Conservation (phyloP, 352 stramenopile genomes). For the Phytopythium kandeliae region DNA sequence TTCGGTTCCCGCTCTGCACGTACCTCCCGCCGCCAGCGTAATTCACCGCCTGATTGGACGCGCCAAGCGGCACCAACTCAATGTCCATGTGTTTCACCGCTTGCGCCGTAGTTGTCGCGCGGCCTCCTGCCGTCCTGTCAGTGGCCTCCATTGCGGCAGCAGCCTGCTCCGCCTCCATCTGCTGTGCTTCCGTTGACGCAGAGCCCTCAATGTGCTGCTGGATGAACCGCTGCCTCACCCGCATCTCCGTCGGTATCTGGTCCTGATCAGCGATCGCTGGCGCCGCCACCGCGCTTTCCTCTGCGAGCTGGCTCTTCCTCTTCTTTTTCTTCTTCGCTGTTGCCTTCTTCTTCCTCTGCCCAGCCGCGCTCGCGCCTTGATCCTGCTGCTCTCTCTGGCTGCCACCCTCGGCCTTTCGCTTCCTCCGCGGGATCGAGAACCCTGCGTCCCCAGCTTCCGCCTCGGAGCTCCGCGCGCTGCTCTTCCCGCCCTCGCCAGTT, state of each 20-base stretch:
- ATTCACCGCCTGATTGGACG: constrained; percentile 14
- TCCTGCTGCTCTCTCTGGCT: constrained; percentile 3
- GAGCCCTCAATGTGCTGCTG: not conserved
- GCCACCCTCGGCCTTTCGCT: not conserved
- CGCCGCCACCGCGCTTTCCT: constrained; percentile 3
- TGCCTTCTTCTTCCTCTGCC: constrained; percentile 10
- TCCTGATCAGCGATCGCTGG: not conserved
- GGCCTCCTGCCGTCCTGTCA: not conserved
- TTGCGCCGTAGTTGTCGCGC: constrained; percentile 20
- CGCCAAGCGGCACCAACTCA: constrained; percentile 46
- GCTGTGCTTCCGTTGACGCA: not conserved
- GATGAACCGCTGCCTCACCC: constrained; percentile 7
- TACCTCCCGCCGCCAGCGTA: constrained; percentile 51
- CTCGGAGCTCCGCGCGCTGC: not conserved
- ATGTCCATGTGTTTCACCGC: constrained; percentile 35
- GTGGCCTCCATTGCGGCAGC: not conserved
- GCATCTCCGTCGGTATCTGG: constrained; percentile 8
- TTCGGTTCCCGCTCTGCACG: constrained; percentile 60
- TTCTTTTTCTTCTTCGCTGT: constrained; percentile 9
- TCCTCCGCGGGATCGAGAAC: constrained; percentile 33
- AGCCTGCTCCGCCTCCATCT: not conserved
- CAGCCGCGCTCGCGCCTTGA: constrained; percentile 1
- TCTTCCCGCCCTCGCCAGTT: not conserved
- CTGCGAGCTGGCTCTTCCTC: constrained; percentile 15
- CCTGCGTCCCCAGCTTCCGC: not conserved